phyloP scores from a whole-genome alignment of 257 asterid species.

The Solanum tacnaense region DNA sequence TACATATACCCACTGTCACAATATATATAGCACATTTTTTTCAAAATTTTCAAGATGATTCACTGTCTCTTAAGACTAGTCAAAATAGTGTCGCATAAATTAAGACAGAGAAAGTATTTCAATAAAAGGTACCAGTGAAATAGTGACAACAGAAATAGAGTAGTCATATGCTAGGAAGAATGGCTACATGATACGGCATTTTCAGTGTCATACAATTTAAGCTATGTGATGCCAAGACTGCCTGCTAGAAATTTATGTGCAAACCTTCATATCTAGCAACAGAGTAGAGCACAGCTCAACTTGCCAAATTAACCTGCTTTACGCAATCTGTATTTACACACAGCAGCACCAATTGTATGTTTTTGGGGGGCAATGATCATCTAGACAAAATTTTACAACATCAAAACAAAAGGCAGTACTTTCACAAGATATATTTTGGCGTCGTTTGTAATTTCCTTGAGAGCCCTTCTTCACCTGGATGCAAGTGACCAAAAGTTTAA shows the following conservation, averaged over 20 bases:
- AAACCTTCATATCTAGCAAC: neutral
- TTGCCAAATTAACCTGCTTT: neutral
- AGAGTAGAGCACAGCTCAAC: neutral
- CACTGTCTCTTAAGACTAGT: neutral
- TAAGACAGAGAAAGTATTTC: neutral
- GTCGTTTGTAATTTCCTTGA: neutral
- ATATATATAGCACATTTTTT: neutral
- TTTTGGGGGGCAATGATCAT: neutral
- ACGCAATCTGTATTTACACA: neutral
- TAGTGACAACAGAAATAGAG: neutral
- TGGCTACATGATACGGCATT: neutral
- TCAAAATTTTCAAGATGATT: neutral
- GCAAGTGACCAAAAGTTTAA: slow-evolving; percentile 89
- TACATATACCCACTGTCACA: neutral
- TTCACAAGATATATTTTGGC: neutral
- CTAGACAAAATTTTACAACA: neutral
- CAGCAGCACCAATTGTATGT: neutral
- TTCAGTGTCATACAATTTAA: neutral
- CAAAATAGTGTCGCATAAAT: neutral
- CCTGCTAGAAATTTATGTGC: neutral
- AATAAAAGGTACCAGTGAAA: neutral
- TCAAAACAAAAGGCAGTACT: neutral
- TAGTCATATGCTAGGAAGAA: neutral
- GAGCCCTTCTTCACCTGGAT: slow-evolving; percentile 36
- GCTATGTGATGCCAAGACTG: neutral